Evolutionary conservation across 306 rosid species (phyloP).

Genomic region (Vigna reflexopilosa): DNA sequence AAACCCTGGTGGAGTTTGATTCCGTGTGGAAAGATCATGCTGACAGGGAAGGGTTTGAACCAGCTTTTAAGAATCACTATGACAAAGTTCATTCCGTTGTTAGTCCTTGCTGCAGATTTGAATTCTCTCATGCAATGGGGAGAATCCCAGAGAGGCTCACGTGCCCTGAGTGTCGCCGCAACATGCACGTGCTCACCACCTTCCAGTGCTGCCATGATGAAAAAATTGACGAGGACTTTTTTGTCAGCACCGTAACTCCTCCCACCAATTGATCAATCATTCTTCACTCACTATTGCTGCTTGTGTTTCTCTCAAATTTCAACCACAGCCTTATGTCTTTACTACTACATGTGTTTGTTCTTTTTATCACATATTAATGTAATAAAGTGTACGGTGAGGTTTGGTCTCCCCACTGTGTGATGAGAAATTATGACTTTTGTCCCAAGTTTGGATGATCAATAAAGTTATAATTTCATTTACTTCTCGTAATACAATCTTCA

Average conservation of each 20-base stretch:
- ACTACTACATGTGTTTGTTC: neutral
- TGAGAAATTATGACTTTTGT: too few relatives aligned
- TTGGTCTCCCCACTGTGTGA: neutral
- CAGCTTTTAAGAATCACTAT: conserved; percentile 48
- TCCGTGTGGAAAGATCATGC: conserved; percentile 51
- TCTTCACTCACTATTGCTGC: neutral
- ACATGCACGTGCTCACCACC: conserved; percentile 61
- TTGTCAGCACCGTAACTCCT: conserved; percentile 35
- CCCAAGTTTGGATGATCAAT: too few relatives aligned
- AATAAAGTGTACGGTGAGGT: conserved; percentile 13
- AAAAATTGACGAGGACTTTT: conserved; percentile 37
- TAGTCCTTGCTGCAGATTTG: conserved; percentile 54
- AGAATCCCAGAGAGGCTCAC: conserved; percentile 53
- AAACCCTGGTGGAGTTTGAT: conserved; percentile 53
- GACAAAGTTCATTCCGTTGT: conserved; percentile 41
- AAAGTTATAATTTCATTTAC: too few relatives aligned
- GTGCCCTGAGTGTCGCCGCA: conserved; percentile 59
- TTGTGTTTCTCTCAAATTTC: conserved; percentile 4
- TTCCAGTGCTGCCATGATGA: conserved; percentile 70
- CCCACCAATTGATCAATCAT: conserved; percentile 26
- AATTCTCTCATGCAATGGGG: conserved; percentile 51
- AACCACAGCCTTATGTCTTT: neutral
- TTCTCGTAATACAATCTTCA: too few relatives aligned
- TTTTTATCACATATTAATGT: neutral
- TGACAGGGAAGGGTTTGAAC: conserved; percentile 50